Percentiles rank a stretch among this genome's conserved stretches.
Conservation (phyloP, 768 basidiomycete genomes). For the Brasilioporus rufonigricans region DNA sequence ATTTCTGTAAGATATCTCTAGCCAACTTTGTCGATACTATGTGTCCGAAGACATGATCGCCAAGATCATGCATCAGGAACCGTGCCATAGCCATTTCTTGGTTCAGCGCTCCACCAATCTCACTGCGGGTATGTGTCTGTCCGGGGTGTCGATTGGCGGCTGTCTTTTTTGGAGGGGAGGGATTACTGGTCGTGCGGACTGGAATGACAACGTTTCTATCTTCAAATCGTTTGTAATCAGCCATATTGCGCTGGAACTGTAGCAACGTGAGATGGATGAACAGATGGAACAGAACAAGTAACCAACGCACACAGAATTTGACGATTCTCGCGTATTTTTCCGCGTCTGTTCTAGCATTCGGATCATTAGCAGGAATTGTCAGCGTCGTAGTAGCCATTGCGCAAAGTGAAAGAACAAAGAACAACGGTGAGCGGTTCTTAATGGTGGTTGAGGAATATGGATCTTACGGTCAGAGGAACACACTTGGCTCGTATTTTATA, state of each 20-base stretch:
- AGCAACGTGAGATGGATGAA: neutral
- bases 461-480: neutral
- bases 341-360: neutral
- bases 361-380: neutral
- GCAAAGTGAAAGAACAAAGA: neutral
- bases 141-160: constrained; percentile 2
- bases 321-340: neutral
- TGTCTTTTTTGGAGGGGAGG: constrained; percentile 1
- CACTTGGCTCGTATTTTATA: neutral
- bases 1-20: neutral
- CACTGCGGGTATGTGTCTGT: neutral
- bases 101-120: constrained; percentile 1
- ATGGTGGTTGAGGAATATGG: neutral
- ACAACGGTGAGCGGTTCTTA: neutral
- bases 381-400: neutral
- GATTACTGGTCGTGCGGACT: neutral
- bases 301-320: neutral
- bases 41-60: constrained; percentile 5
- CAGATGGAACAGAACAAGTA: neutral
- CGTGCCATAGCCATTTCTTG: constrained; percentile 8
- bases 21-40: neutral
- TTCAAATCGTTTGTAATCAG: neutral
- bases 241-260: neutral
- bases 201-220: neutral
- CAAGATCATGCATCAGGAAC: constrained; percentile 11